These are phyloP conservation scores for Aureobasidium sp. DNA, from an alignment of 2,329 filamentous ascomycete genomes.

Conservation along the genomic window DNA sequence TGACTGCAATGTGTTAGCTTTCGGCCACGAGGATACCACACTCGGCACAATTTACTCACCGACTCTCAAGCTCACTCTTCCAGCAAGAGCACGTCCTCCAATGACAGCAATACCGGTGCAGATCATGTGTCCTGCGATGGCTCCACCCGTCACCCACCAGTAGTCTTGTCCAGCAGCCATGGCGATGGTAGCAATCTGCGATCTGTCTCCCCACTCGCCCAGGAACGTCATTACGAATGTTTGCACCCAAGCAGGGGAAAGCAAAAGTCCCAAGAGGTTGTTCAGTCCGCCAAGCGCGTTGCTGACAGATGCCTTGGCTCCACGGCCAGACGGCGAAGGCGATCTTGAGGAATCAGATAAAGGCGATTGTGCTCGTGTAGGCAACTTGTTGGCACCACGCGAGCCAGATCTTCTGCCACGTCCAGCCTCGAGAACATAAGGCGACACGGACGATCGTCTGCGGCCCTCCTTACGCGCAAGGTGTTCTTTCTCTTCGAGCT, in stretches of 20 bases:
- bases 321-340: slow-evolving; percentile 14
- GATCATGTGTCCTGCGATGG: slow-evolving; percentile 75
- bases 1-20: slow-evolving; percentile 56
- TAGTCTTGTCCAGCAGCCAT: slow-evolving; percentile 99
- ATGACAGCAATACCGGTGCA: slow-evolving; percentile 90
- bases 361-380: slow-evolving; percentile 20
- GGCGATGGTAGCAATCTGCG: slow-evolving; percentile 95
- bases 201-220: slow-evolving; percentile 95
- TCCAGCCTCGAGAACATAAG: slow-evolving; percentile 75
- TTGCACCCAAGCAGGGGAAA: slow-evolving; percentile 96
- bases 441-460: slow-evolving; percentile 57
- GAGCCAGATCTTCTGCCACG: slow-evolving; percentile 63
- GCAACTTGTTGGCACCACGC: slow-evolving; percentile 19
- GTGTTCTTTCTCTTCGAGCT: slow-evolving; percentile 89
- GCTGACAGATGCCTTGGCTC: slow-evolving; percentile 40
- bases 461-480: slow-evolving; percentile 56
- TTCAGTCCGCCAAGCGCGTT: slow-evolving; percentile 58
- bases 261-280: slow-evolving; percentile 79
- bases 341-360: slow-evolving; percentile 11
- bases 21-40: neutral
- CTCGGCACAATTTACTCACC: slow-evolving; percentile 56
- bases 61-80: slow-evolving; percentile 88
- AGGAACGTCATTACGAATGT: slow-evolving; percentile 99
- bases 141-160: slow-evolving; percentile 95
- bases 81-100: slow-evolving; percentile 85